These are phyloP conservation scores for Fulvia fulva DNA, from an alignment of 2,329 filamentous ascomycete species.

Conservation along the genomic window DNA sequence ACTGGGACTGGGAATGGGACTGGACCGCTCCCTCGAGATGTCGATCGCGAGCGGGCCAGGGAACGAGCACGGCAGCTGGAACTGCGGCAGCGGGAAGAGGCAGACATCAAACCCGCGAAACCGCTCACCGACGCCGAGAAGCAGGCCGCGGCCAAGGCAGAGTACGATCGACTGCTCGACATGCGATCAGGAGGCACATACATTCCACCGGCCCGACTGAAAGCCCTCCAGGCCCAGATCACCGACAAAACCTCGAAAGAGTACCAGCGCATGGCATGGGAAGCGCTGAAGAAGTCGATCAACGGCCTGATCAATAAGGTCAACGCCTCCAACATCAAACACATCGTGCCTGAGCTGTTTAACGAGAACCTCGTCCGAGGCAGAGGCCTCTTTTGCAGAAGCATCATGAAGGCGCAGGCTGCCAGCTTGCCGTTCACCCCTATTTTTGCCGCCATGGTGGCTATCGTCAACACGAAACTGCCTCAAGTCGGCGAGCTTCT, in stretches of 20 bases:
- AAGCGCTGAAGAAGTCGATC: slow-evolving; percentile 96
- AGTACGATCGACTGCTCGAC: slow-evolving; percentile 86
- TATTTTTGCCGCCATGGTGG: slow-evolving; percentile 92
- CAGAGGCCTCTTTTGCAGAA: slow-evolving; percentile 86
- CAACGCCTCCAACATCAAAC: slow-evolving; percentile 96
- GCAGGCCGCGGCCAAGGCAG: slow-evolving; percentile 81
- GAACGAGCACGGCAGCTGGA: slow-evolving; percentile 53
- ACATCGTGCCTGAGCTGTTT: slow-evolving; percentile 94
- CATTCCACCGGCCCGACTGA: slow-evolving; percentile 84
- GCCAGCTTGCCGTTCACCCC: slow-evolving; percentile 93
- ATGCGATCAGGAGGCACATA: slow-evolving; percentile 96
- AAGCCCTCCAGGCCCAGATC: slow-evolving; percentile 91
- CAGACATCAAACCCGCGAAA: slow-evolving; percentile 42
- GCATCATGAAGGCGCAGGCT: slow-evolving; percentile 97
- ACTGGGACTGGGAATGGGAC: slow-evolving; percentile 27
- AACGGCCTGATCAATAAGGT: slow-evolving; percentile 99
- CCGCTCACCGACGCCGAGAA: slow-evolving; percentile 74
- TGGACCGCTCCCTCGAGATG: slow-evolving; percentile 44
- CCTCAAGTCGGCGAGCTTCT: slow-evolving; percentile 91
- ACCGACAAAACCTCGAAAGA: slow-evolving; percentile 95
- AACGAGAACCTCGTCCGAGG: slow-evolving; percentile 89
- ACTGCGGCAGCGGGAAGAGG: slow-evolving; percentile 41
- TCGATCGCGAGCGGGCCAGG: slow-evolving; percentile 48
- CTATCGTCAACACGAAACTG: slow-evolving; percentile 95
- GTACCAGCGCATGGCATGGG: slow-evolving; percentile 99